Base-by-base conservation (phyloP, 371 early-diverging fungal genomes). In the Mortierella polycephala region DNA sequence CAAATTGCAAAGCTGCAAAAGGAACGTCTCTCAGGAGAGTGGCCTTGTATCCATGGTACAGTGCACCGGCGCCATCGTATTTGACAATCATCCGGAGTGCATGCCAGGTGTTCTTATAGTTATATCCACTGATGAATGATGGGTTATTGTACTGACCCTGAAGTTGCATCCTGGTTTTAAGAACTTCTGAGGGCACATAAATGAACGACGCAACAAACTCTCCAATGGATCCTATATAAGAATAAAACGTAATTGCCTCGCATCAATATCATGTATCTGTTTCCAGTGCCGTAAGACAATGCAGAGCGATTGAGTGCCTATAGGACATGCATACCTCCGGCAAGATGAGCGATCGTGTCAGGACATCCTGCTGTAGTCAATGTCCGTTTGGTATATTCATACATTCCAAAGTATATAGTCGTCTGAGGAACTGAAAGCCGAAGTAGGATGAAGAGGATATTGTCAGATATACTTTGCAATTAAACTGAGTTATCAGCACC, bases 81-180 rank as follows among this genome's bases (percentile, higher is more conserved):
- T 88, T 87, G 20, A 88, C 81, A 80, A 92, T 89, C 91, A 87
- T 89, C 67, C 76, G 84, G 21, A 91, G 83, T 23, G 95, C 95
- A 77, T 93, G 89, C 85, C 86, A 88, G 62, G 90, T 90, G 67
- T 84, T 87, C 69, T 83, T 84, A 74, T 94, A 93, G 67, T 93
- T 93, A 72, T 92, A 91, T 66, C 89, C 90, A 45, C 92, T 91
- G 49, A 90, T 83, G 71, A 91, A 91, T 60, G 91, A 87, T 20
- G 93, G 91, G 75, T 93, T 93, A 60, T 91, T 92, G 68, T 92
- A 92, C 64, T 88, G 84, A 10, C 94, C 94, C 63, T 94, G 94
- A 37, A 94, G 75, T 69, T 94, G 95, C 84, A 94, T 82, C 57
- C 95, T 83, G 1, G 93, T 93, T 75, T 94, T 94, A 46, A 94